A percentile compares a stretch with the other conserved stretches of the same genome.
Evolutionary conservation across 169 alveolate genomes (phyloP).

Genomic region (Eimeria acervulina): DNA sequence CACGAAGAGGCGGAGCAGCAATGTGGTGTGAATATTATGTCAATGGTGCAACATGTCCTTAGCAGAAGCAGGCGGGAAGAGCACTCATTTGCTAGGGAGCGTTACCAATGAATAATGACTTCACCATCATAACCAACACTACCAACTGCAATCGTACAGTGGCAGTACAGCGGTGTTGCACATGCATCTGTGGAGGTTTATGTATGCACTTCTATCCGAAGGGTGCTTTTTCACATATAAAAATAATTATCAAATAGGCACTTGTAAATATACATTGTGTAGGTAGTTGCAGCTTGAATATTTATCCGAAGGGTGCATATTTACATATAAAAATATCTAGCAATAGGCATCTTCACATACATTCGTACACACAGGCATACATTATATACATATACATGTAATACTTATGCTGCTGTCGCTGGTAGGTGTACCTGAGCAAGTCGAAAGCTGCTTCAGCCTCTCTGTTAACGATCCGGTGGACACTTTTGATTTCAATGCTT

Average conservation of each 20-base stretch:
- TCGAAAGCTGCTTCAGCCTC: constrained; percentile 73
- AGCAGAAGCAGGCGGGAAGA: too few species aligned
- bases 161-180: not conserved
- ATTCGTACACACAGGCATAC: not conserved
- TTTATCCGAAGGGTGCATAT: not conserved
- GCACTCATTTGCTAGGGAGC: not conserved
- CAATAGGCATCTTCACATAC: too few species aligned
- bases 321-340: too few species aligned
- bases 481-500: constrained; percentile 29
- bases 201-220: too few species aligned
- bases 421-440: constrained; percentile 20
- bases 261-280: too few species aligned
- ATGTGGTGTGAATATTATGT: not conserved
- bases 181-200: not conserved
- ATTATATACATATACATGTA: too few species aligned
- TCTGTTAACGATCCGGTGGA: constrained; percentile 62
- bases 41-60: not conserved
- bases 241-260: too few species aligned
- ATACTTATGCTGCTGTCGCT: too few species aligned
- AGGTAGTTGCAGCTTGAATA: not conserved
- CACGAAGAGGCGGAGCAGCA: not conserved
- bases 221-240: too few species aligned
- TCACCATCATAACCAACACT: not conserved
- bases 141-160: not conserved
- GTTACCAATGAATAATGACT: not conserved